A percentile compares a stretch with the other conserved stretches of the same genome.
These are phyloP conservation scores for Fusarium beomiforme DNA, from an alignment of 2,329 filamentous ascomycete species.

Conservation along the genomic window DNA sequence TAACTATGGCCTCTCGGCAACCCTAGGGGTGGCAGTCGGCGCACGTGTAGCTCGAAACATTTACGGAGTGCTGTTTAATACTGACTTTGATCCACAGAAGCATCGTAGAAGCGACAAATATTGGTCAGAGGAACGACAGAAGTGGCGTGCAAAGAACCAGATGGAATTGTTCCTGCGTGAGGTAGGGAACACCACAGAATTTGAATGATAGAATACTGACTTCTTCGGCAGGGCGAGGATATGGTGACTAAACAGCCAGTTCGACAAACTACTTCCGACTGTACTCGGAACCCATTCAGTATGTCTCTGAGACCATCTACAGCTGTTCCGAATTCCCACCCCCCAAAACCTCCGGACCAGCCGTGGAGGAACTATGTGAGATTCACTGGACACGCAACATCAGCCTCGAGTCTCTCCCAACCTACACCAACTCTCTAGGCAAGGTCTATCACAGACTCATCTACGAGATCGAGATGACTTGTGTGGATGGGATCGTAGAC, in stretches of 20 bases:
- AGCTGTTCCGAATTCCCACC: not conserved
- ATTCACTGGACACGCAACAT: conserved; percentile 33
- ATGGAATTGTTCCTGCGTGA: conserved; percentile 45
- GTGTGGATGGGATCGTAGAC: conserved; percentile 32
- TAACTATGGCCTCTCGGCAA: not conserved
- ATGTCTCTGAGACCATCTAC: not conserved
- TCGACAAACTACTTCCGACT: rapidly evolving
- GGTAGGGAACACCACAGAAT: conserved; percentile 15
- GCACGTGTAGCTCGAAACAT: conserved; percentile 43
- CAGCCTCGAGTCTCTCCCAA: conserved; percentile 2
- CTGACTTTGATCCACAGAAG: not conserved
- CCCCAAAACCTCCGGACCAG: rapidly evolving
- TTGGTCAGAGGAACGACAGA: not conserved
- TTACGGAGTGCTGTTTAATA: conserved; percentile 28
- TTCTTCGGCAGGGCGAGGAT: conserved; percentile 9
- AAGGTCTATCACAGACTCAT: conserved; percentile 2
- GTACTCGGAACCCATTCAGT: rapidly evolving
- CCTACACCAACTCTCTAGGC: conserved; percentile 10
- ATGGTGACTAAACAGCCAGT: conserved; percentile 7
- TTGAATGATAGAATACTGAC: not conserved
- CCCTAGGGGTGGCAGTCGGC: conserved; percentile 14
- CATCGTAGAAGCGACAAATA: conserved; percentile 17
- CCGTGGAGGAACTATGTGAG: conserved; percentile 23
- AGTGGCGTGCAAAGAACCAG: conserved; percentile 18
- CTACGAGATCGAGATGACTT: conserved; percentile 31